Conservation (phyloP, 1,284 basidiomycete species). For the Veloboletus limbatus region DNA sequence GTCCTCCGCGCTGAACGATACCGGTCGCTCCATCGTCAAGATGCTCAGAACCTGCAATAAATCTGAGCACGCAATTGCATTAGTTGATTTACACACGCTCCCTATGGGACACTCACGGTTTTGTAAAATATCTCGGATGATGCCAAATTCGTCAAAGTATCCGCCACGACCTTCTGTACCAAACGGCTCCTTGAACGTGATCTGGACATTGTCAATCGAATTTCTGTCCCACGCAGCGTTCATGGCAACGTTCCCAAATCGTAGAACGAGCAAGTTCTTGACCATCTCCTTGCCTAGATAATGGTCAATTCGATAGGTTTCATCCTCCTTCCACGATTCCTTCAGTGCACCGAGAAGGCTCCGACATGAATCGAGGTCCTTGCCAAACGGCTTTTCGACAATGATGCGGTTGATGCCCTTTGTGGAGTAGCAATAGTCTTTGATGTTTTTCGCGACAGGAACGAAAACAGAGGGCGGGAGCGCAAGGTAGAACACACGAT, state of each 20-base stretch:
- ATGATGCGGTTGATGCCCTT: slow-evolving; percentile 81
- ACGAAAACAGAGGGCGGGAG: slow-evolving; percentile 93
- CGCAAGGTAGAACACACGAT: slow-evolving; percentile 92
- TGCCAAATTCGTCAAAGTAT: slow-evolving; percentile 98
- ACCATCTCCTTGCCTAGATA: slow-evolving; percentile 99
- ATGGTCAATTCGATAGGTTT: slow-evolving; percentile 97
- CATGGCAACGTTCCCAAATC: slow-evolving; percentile 91
- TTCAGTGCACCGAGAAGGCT: slow-evolving; percentile 79
- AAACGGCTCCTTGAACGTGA: slow-evolving; percentile 98
- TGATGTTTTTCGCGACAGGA: slow-evolving; percentile 80
- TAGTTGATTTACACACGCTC: slow-evolving; percentile 8
- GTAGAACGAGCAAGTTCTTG: slow-evolving; percentile 91
- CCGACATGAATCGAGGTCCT: slow-evolving; percentile 85
- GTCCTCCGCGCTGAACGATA: slow-evolving; percentile 95
- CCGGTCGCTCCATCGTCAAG: slow-evolving; percentile 93
- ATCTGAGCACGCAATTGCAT: slow-evolving; percentile 50
- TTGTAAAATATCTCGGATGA: slow-evolving; percentile 94
- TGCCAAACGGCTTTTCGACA: slow-evolving; percentile 96
- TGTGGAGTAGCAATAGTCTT: slow-evolving; percentile 75
- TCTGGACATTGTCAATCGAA: slow-evolving; percentile 92
- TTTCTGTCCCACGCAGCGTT: slow-evolving; percentile 91
- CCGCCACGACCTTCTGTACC: slow-evolving; percentile 96
- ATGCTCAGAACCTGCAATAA: slow-evolving; percentile 90
- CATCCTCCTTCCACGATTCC: slow-evolving; percentile 88
- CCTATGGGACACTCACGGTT: slow-evolving; percentile 70